Evolutionary conservation across 2,329 filamentous ascomycete genomes (phyloP), one percentile per base, ranked within the genome.

Genomic region (Tympanopsis confertula): DNA sequence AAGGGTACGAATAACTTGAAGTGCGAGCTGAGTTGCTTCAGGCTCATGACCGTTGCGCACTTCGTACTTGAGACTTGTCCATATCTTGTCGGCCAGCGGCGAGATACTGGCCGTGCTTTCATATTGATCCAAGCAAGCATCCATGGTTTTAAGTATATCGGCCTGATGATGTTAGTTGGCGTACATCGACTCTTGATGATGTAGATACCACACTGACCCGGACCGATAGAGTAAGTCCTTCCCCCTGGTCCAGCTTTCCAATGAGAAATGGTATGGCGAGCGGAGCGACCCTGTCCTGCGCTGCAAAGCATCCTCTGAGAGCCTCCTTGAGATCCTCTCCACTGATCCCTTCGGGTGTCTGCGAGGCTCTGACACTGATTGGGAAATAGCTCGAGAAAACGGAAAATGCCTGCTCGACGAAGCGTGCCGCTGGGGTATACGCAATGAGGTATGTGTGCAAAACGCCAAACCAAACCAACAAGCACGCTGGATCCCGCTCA

Each of bases 331-430:
- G 55, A 35, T 74, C 63, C 24, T 75, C 69, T 4, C 71, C 68
- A 1, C 71, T 76, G 28, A 76, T 63, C 4, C 63, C 62, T 22
- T 61, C 59, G 0, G 63, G 57, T 4, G 65, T 66, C 18, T 67
- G 63, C 0, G 71, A 65, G 39, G 63, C 62, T 19, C 71, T 62
- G 32, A 78, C 54, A 0, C 71, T 73, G 39, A 78, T 77, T 13
- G 73, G 73, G 43, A 75, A 78, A 49, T 77, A 78, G 20, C 68
- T 68, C 13, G 74, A 74, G 51, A 74, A 75, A 1, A 64, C 55
- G 39, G 64, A 65, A 50, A 74, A 77, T 2, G 71, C 58, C 39
- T 68, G 63, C 20, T 65, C 62, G 5, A 64, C 56, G 2, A 71
- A 55, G 5, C 68, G 65, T 4, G 60, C 43, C 0, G 68, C 62